phyloP scores from a whole-genome alignment of 352 stramenopile species.

The Globisporangium radiosum region DNA sequence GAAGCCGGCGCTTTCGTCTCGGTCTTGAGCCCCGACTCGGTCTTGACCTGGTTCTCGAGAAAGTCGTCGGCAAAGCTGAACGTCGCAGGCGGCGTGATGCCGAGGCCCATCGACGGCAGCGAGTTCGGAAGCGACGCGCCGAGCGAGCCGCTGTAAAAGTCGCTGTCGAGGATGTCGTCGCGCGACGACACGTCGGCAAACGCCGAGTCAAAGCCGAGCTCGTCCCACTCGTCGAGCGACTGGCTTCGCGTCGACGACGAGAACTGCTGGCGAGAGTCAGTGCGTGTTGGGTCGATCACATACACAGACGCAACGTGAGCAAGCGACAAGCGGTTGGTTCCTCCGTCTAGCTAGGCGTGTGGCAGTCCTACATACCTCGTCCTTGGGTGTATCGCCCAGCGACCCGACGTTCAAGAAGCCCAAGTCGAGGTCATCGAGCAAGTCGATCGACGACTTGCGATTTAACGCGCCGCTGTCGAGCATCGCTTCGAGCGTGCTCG shows the following conservation, averaged over 20 bases:
- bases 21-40: conserved; percentile 31
- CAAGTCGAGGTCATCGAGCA: conserved; percentile 81
- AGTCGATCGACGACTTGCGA: conserved; percentile 78
- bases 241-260: conserved; percentile 55
- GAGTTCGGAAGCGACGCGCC: conserved; percentile 82
- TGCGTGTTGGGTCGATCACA: neutral
- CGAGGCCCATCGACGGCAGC: conserved; percentile 79
- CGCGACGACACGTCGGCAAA: conserved; percentile 70
- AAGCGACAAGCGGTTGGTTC: too few relatives aligned
- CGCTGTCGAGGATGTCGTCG: conserved; percentile 65
- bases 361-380: conserved; percentile 32
- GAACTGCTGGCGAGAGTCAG: conserved; percentile 24
- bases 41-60: conserved; percentile 70
- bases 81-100: conserved; percentile 72
- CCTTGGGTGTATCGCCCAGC: conserved; percentile 77
- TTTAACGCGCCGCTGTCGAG: conserved; percentile 79
- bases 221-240: conserved; percentile 82
- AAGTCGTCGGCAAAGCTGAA: conserved; percentile 87
- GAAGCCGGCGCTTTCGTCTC: conserved; percentile 22
- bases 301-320: too few relatives aligned
- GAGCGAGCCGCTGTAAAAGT: conserved; percentile 81
- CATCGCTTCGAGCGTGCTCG: conserved; percentile 79
- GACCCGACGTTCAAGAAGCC: conserved; percentile 86
- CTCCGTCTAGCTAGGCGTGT: too few relatives aligned
- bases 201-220: conserved; percentile 78